Percentiles rank a stretch among this genome's conserved stretches.
Evolutionary conservation across 192 early-diverging fungal genomes (phyloP).

Genomic region (Coemansia sp.): DNA sequence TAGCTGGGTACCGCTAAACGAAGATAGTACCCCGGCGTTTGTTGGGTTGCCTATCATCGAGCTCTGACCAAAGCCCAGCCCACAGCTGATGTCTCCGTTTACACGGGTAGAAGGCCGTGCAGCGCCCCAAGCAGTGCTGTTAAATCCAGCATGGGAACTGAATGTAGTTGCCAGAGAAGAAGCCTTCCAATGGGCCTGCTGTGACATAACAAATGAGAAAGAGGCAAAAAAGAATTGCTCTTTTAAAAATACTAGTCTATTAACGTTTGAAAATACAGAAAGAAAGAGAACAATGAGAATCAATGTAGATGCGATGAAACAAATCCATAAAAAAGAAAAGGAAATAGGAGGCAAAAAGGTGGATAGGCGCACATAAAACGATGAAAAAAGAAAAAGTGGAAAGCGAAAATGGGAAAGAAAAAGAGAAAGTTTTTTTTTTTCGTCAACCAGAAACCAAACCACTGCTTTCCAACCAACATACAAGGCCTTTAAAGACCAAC

Average conservation of each 20-base stretch:
- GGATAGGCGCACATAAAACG: background rate
- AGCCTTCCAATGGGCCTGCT: slow-evolving; percentile 49
- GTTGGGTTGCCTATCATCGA: slow-evolving; percentile 13
- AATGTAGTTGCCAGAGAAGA: slow-evolving; percentile 47
- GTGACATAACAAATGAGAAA: slow-evolving; percentile 23
- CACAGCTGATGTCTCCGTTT: slow-evolving; percentile 37
- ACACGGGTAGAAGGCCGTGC: slow-evolving; percentile 27
- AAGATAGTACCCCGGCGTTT: slow-evolving; percentile 1
- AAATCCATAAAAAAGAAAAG: slow-evolving; percentile 1
- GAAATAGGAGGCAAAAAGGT: background rate
- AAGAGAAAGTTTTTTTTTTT: background rate
- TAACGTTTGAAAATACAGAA: slow-evolving; percentile 6
- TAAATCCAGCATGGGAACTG: slow-evolving; percentile 41
- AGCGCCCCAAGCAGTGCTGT: slow-evolving; percentile 46
- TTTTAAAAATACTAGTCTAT: background rate
- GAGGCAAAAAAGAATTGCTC: background rate
- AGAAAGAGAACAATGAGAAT: background rate
- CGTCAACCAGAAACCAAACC: background rate
- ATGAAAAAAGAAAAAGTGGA: slow-evolving; percentile 9
- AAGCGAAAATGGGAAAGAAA: slow-evolving; percentile 4
- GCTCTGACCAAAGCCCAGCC: slow-evolving; percentile 33
- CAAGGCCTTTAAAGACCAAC: background rate
- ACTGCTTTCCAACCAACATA: background rate
- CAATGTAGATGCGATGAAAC: background rate
- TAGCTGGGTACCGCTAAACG: background rate